Percentiles rank a stretch among this genome's conserved stretches.
phyloP scores from a whole-genome alignment of 2,329 filamentous ascomycete species.

The Ciborinia camelliae region DNA sequence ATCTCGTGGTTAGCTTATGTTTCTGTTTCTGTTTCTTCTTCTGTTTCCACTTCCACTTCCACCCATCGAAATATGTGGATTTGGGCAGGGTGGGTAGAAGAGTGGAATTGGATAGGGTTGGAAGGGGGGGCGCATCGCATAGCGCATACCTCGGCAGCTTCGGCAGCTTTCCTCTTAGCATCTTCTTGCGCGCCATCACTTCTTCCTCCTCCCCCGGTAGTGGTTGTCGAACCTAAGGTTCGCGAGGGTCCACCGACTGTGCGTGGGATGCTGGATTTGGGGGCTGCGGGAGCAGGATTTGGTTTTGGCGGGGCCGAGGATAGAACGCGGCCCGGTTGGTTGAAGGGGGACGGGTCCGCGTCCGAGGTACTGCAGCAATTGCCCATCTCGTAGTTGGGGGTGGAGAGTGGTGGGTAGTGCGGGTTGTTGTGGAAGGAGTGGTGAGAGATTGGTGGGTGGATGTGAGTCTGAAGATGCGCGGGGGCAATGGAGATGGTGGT shows the following conservation, averaged over 20 bases:
- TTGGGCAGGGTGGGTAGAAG: too few species aligned
- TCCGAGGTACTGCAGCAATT: conserved; percentile 77
- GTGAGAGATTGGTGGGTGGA: too few species aligned
- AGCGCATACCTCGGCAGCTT: conserved; percentile 69
- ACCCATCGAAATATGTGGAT: too few species aligned
- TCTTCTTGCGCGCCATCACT: conserved; percentile 36
- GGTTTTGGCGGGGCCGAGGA: conserved; percentile 47
- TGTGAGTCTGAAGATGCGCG: too few species aligned
- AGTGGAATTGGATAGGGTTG: too few species aligned
- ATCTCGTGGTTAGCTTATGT: not conserved
- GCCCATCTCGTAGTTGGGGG: conserved; percentile 53
- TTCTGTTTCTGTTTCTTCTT: not conserved
- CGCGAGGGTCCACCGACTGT: conserved; percentile 56
- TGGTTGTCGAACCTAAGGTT: conserved; percentile 59
- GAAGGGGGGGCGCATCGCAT: too few species aligned
- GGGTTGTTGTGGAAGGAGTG: conserved; percentile 5
- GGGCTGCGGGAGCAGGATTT: conserved; percentile 38
- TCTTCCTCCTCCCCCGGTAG: conserved; percentile 37
- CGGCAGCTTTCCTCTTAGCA: conserved; percentile 69
- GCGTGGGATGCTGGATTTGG: conserved; percentile 46
- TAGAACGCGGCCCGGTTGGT: conserved; percentile 68
- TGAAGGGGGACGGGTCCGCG: conserved; percentile 62
- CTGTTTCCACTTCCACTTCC: too few species aligned
- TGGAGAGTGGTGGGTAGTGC: conserved; percentile 8
- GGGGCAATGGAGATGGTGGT: too few species aligned